Base-by-base conservation (phyloP, 2,329 filamentous ascomycete species). In the Cordyceps pruinosa region DNA sequence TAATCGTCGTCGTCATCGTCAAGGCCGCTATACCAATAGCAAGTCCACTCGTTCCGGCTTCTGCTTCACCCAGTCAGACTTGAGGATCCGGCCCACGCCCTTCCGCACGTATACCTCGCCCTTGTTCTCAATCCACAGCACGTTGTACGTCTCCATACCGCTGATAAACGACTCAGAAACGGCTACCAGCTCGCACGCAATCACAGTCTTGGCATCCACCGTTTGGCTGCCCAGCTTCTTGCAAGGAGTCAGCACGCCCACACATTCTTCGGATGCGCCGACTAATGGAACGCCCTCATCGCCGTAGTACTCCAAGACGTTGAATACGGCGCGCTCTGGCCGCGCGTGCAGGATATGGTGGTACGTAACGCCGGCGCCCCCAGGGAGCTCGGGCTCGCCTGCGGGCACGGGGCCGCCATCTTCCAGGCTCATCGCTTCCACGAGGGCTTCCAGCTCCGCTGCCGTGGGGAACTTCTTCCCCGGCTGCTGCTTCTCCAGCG, bases 21-120 rank as follows among this genome's bases (percentile, higher is more conserved):
- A 4, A 1, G 15, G 5, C 37, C 19, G 15, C 21, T 50, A 56
- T 21, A 35, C 28, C n/a, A 56, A 26, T 8, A 56, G 21, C 46
- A 56, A 21, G 25, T 56, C 54, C 17, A 56, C 42, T 21, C 21
- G 45, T 17, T 49, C 10, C 17, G 54, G 54, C 6, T 34, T 42
- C 23, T 56, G 54, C n/a, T 34, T 23, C 7, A 50, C 17, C 54
- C 54, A 56, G 46, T 49, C 37, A 2, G 54, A 56, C 17, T 56
- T 56, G 35, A 56, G 54, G 15, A 56, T 56, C 3, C 54, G 41
- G 19, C 54, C 54, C 23, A 56, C 45, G 37, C 54, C 54, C 28
- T 56, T 56, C 34, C 54, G 54, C 21, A 56, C 35, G 25, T 56
- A 50, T 30, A 49, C 35, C 9, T 34, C 21, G 8, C 10, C 34